Evolutionary conservation across 208 protist species (phyloP), one percentile per base, ranked within the genome.

Genomic region (Trypanosoma vivax): DNA sequence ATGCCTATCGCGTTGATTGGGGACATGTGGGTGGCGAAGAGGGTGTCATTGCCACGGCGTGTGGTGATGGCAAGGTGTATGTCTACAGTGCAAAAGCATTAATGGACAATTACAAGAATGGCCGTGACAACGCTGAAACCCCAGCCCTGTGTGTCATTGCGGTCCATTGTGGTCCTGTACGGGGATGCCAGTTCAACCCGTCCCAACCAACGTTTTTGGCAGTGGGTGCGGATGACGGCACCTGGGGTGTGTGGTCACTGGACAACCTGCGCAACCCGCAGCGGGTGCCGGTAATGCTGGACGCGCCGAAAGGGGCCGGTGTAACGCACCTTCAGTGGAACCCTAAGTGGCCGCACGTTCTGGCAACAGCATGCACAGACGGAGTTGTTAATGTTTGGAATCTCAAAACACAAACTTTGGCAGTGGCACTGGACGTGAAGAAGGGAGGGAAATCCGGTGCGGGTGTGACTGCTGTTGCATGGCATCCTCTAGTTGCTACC

Each of bases 301-400:
- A 83, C 30, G 67, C 78, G 31, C 60, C 58, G 16, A 70, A 70
- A 49, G 56, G 25, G 30, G 39, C 69, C 1, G 53, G 60, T 7
- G 76, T 92, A 56, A 66, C 75, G 16, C 66, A 90, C 41, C 47
- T 94, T 16, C 68, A 78, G 61, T 94, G 83, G 82, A 78, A 94
- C 64, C 76, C 78, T 5, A 88, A 86, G 59, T 81, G 73, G 63
- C 51, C 75, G 9, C 83, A 97, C 74, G 98, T 99, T 54, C 70
- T 99, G 27, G 96, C 83, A 25, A 96, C 94, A 7, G 86, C 92
- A 7, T 79, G 74, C n/a, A 53, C 81, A 27, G 83, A 81, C 57
- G 90, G 94, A 35, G 60, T 70, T 23, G 88, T 96, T 10, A 83
- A 82, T 21, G 88, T 98, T 35, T 98, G 96, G 96, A 97, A 98